A percentile compares a stretch with the other conserved stretches of the same genome.
Conservation (phyloP, 306 rosid genomes). For the Fagus sylvatica region DNA sequence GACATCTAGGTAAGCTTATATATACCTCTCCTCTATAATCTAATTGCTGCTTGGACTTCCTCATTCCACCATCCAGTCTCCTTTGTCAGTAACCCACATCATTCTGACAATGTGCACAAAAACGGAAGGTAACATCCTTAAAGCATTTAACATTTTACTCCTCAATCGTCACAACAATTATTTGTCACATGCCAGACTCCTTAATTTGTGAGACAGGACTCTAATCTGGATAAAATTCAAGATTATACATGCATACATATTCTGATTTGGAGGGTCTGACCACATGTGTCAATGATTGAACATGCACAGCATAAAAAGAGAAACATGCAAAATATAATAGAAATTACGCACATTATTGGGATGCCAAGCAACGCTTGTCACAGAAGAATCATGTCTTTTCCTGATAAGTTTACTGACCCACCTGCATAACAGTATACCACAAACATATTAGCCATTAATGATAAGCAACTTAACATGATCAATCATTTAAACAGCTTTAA, state of each 20-base stretch:
- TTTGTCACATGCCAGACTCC: not conserved
- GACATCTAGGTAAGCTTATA: too few species aligned
- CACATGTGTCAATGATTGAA: not conserved
- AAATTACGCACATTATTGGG: constrained; percentile 73
- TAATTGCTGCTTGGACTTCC: too few species aligned
- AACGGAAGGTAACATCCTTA: not conserved
- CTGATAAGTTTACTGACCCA: constrained; percentile 99
- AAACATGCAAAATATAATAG: not conserved
- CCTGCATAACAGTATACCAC: constrained; percentile 52
- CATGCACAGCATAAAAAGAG: not conserved
- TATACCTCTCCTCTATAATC: too few species aligned
- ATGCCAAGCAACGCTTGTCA: constrained; percentile 96
- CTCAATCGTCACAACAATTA: not conserved
- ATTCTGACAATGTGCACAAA: not conserved
- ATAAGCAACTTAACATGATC: not conserved
- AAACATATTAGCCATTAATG: constrained; percentile 1
- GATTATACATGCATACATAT: not conserved
- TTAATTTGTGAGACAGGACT: not conserved
- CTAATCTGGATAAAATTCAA: not conserved
- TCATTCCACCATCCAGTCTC: too few species aligned
- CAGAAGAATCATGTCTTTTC: constrained; percentile 89
- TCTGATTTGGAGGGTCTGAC: not conserved
- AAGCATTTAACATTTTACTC: not conserved
- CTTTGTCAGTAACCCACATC: too few species aligned
- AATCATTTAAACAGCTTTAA: not conserved